These are phyloP conservation scores for Mytilinidion resinicola DNA, from an alignment of 495 filamentous ascomycete species.

Conservation along the genomic window DNA sequence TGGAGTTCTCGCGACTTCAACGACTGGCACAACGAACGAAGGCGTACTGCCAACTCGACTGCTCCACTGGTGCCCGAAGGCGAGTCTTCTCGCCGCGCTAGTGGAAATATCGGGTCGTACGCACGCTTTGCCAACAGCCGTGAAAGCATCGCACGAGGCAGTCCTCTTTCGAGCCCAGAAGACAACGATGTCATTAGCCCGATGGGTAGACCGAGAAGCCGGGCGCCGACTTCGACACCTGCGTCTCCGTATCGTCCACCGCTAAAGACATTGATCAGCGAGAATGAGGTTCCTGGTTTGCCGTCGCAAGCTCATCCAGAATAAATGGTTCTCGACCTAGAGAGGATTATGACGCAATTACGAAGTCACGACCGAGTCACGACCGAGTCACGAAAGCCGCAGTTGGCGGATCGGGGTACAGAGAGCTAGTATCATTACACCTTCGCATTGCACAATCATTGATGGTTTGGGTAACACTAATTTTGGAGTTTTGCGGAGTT, in stretches of 20 bases:
- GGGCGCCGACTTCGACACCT: slow-evolving; percentile 3
- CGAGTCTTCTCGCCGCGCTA: not conserved
- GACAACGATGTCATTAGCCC: not conserved
- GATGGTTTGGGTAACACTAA: too few species aligned
- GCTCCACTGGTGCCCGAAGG: not conserved
- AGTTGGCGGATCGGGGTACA: not conserved
- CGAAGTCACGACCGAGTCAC: not conserved
- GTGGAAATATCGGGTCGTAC: not conserved
- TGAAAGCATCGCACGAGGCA: not conserved
- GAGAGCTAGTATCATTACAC: too few species aligned
- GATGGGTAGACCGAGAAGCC: slow-evolving; percentile 10
- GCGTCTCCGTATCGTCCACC: slow-evolving; percentile 9
- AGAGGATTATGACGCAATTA: not conserved
- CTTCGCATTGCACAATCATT: too few species aligned
- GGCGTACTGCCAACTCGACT: not conserved
- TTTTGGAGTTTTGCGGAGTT: not conserved
- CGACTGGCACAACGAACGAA: slow-evolving; percentile 1
- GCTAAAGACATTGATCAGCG: slow-evolving; percentile 11
- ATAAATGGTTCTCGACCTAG: too few species aligned
- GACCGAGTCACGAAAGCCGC: not conserved
- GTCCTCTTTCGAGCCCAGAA: not conserved
- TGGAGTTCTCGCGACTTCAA: slow-evolving; percentile 34
- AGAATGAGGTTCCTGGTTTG: slow-evolving; percentile 7
- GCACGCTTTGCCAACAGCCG: not conserved
- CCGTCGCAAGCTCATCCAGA: not conserved